Conservation (phyloP, 2,329 filamentous ascomycete genomes). For the Pseudogymnoascus sp. region DNA sequence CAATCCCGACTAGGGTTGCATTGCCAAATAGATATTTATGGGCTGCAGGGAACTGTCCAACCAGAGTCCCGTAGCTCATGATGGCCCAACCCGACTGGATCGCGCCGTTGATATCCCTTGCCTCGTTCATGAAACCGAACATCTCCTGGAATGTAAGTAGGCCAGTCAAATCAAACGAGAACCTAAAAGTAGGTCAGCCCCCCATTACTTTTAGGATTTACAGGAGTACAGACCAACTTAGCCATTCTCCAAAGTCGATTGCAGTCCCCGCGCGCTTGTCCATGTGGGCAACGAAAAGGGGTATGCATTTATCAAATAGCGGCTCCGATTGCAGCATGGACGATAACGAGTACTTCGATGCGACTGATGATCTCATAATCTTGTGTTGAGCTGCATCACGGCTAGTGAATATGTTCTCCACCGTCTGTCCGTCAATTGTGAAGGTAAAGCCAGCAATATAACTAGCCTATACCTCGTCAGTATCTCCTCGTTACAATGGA, state of each 20-base stretch:
- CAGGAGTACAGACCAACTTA: neutral
- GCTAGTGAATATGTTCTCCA: neutral
- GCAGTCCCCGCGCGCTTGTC: neutral
- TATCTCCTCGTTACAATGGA: neutral
- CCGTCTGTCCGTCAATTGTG: neutral
- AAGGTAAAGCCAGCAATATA: neutral
- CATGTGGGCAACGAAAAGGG: conserved; percentile 2
- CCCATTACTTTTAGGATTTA: no score
- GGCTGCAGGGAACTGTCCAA: conserved; percentile 7
- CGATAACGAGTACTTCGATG: neutral
- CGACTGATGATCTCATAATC: neutral
- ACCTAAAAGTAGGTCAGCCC: neutral
- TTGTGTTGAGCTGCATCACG: neutral
- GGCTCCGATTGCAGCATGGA: conserved; percentile 2
- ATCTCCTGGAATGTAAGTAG: conserved; percentile 11
- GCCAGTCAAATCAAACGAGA: conserved; percentile 15
- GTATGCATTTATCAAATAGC: conserved; percentile 5
- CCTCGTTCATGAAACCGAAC: conserved; percentile 15
- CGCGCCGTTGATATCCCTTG: conserved; percentile 12
- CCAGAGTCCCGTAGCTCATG: conserved; percentile 2
- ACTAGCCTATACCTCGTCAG: neutral
- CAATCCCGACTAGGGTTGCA: neutral
- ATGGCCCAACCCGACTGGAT: conserved; percentile 6
- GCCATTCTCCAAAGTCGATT: conserved; percentile 9
- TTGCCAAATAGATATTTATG: conserved; percentile 12